Conservation (phyloP, 2,329 filamentous ascomycete genomes). For the Paecilomyces dactylethromorphus region DNA sequence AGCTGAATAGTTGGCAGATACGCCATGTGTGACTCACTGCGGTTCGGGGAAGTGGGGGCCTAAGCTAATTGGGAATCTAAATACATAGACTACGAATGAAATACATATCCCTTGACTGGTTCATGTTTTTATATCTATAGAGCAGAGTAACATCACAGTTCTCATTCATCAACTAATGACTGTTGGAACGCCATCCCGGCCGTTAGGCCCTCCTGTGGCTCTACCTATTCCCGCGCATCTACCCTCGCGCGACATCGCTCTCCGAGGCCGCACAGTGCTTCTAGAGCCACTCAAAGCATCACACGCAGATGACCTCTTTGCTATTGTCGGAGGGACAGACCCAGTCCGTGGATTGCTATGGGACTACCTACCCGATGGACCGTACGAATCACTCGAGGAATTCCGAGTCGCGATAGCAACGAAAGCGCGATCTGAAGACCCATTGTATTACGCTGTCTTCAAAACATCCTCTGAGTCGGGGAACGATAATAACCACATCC, state of each 20-base stretch:
- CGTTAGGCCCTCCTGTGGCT: conserved; percentile 3
- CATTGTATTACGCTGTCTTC: conserved; percentile 42
- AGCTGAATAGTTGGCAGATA: no score
- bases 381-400: conserved; percentile 21
- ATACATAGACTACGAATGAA: background rate
- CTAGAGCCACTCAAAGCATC: conserved; percentile 18
- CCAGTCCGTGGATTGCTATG: conserved; percentile 24
- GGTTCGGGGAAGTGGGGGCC: background rate
- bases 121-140: background rate
- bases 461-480: background rate
- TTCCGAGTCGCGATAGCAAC: conserved; percentile 21
- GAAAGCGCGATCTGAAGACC: conserved; percentile 23
- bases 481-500: conserved; percentile 2
- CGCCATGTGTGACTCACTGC: no score
- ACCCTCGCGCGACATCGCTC: conserved; percentile 3
- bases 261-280: conserved; percentile 19
- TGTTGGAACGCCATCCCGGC: background rate
- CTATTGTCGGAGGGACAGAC: conserved; percentile 17
- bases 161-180: background rate
- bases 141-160: no score
- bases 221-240: conserved; percentile 3
- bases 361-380: conserved; percentile 36
- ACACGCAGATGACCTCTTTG: conserved; percentile 26
- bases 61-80: background rate
- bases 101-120: background rate